phyloP scores from a whole-genome alignment of 2,329 filamentous ascomycete genomes.

The Alternaria sp. region DNA sequence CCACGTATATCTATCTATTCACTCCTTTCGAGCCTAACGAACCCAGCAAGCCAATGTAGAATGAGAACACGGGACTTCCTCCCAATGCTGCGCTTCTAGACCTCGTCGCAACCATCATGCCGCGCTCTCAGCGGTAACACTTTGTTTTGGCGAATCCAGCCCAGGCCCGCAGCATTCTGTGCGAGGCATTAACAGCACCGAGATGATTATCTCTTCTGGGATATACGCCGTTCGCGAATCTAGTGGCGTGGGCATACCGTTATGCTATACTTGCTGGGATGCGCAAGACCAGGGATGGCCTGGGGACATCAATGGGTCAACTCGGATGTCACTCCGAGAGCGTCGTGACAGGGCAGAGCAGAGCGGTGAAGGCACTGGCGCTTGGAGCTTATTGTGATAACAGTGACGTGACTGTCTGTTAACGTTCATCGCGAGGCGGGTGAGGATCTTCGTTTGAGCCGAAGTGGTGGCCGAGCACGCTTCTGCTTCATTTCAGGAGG shows the following conservation, averaged over 20 bases:
- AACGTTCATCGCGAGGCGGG: constrained; percentile 1
- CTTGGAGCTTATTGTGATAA: background rate
- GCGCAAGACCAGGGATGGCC: background rate
- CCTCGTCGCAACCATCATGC: background rate
- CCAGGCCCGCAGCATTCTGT: background rate
- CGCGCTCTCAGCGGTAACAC: constrained; percentile 3
- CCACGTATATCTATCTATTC: no score
- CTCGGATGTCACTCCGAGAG: background rate
- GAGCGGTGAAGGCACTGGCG: background rate
- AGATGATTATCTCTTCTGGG: background rate
- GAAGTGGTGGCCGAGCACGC: background rate
- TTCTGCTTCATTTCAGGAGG: background rate
- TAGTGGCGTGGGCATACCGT: constrained; percentile 6
- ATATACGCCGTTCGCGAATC: constrained; percentile 8
- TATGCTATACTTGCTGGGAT: background rate
- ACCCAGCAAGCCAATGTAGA: no score
- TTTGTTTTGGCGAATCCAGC: background rate
- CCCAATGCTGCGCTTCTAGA: no score
- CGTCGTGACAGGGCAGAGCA: background rate
- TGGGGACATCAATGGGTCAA: background rate
- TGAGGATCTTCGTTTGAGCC: background rate
- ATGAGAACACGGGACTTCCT: no score
- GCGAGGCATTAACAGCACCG: constrained; percentile 3
- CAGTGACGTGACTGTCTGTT: background rate
- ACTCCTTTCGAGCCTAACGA: no score